Conservation (phyloP, 2,329 filamentous ascomycete species). For the Zalaria sp. region DNA sequence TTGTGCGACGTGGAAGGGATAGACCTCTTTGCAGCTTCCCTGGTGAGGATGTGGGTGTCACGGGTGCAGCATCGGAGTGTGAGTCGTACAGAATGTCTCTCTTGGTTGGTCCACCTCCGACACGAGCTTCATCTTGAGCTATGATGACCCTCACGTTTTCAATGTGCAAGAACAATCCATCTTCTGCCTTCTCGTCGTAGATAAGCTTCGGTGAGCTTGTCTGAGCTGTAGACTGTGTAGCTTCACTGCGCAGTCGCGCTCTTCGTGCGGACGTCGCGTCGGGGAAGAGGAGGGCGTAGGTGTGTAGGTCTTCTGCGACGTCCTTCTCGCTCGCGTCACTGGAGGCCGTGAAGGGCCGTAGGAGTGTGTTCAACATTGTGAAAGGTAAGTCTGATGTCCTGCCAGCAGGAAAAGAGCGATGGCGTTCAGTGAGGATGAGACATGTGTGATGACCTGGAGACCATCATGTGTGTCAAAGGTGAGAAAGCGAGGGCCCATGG, state of each 20-base stretch:
- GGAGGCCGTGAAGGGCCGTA: not conserved
- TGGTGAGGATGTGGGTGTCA: no score
- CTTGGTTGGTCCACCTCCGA: not conserved
- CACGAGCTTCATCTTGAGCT: conserved; percentile 25
- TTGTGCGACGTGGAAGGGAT: no score
- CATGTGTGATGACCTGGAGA: not conserved
- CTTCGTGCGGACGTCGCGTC: conserved; percentile 21
- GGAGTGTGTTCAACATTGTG: not conserved
- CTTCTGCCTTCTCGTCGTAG: conserved; percentile 15
- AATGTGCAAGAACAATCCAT: conserved; percentile 24
- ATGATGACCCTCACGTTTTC: conserved; percentile 28
- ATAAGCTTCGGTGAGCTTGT: not conserved
- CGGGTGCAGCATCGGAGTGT: no score
- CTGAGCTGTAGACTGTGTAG: not conserved
- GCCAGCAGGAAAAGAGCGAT: not conserved
- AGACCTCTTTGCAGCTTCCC: no score
- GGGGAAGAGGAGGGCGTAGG: conserved; percentile 26
- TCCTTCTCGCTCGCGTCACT: not conserved
- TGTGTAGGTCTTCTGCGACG: conserved; percentile 25
- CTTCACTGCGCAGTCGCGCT: not conserved
- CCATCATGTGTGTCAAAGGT: no score
- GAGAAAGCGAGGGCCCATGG: no score
- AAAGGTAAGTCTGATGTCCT: not conserved
- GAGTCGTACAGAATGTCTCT: not conserved
- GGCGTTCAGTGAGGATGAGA: not conserved